These are phyloP conservation scores for Colletotrichum magnum DNA, from an alignment of 2,329 filamentous ascomycete species.

Conservation along the genomic window DNA sequence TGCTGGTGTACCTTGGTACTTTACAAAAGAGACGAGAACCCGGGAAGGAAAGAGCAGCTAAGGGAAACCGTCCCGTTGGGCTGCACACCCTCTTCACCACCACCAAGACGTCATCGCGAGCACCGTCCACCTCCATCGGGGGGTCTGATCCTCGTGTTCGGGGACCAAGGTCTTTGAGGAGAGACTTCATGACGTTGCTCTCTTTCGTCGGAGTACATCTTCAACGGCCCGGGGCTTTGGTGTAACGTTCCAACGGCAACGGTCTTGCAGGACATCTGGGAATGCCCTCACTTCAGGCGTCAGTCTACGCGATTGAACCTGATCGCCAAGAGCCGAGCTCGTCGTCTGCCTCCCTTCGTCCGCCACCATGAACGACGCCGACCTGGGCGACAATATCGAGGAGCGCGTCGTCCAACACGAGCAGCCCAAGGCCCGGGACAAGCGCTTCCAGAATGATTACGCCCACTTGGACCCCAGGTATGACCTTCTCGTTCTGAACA, in stretches of 20 bases:
- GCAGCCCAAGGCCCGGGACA: slow-evolving; percentile 45
- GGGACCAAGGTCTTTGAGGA: not conserved
- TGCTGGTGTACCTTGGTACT: no score
- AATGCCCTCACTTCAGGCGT: slow-evolving; percentile 30
- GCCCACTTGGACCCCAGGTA: slow-evolving; percentile 62
- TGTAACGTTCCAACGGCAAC: not conserved
- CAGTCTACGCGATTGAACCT: no score
- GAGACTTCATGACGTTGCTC: not conserved
- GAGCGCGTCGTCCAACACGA: slow-evolving; percentile 48
- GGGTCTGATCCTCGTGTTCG: slow-evolving; percentile 1
- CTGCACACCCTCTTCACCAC: slow-evolving; percentile 32
- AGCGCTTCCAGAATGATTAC: slow-evolving; percentile 55
- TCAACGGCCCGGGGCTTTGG: not conserved
- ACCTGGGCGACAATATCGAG: slow-evolving; percentile 54
- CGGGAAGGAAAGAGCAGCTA: not conserved
- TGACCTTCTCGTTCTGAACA: slow-evolving; percentile 24
- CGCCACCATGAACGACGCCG: slow-evolving; percentile 58
- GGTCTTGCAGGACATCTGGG: not conserved
- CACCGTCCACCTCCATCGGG: slow-evolving; percentile 11
- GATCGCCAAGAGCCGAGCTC: no score
- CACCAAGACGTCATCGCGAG: slow-evolving; percentile 36
- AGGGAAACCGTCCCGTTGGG: not conserved
- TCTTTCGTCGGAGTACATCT: not conserved
- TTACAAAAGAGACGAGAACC: not conserved
- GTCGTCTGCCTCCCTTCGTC: no score